A percentile compares a stretch with the other conserved stretches of the same genome.
Conservation (phyloP, 164 flowering plant genomes). For the Chimonanthus salicifolius region DNA sequence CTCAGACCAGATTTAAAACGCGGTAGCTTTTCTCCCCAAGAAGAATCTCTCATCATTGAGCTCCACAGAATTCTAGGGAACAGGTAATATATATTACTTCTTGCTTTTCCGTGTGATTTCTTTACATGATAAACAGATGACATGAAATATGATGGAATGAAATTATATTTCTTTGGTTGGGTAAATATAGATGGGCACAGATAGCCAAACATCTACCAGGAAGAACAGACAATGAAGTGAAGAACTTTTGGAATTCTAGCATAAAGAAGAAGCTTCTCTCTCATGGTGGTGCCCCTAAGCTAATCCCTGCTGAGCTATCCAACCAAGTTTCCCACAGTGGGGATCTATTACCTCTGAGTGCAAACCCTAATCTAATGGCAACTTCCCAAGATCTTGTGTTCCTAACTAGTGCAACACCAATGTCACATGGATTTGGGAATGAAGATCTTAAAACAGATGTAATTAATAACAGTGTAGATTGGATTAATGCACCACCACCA, state of each 20-base stretch:
- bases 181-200: slow-evolving; percentile 70
- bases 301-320: slow-evolving; percentile 15
- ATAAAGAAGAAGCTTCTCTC: slow-evolving; percentile 69
- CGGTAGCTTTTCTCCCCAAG: slow-evolving; percentile 72
- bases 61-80: slow-evolving; percentile 80
- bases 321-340: slow-evolving; percentile 14
- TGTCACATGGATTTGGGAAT: slow-evolving; percentile 18
- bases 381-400: slow-evolving; percentile 22
- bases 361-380: slow-evolving; percentile 26
- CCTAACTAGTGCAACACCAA: slow-evolving; percentile 17
- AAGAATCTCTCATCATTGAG: slow-evolving; percentile 77
- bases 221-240: slow-evolving; percentile 93
- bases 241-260: slow-evolving; percentile 94
- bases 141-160: background rate
- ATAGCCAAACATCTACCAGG: slow-evolving; percentile 86
- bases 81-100: slow-evolving; percentile 34
- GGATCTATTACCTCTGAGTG: slow-evolving; percentile 13
- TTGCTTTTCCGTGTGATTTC: background rate
- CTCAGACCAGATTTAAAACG: slow-evolving; percentile 85
- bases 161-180: background rate
- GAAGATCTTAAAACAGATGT: slow-evolving; percentile 14
- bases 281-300: slow-evolving; percentile 17
- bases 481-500: slow-evolving; percentile 6
- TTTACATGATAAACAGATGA: background rate
- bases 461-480: slow-evolving; percentile 12